These are phyloP conservation scores for Inga leiocalycina DNA, from an alignment of 306 rosid species.

Conservation along the genomic window DNA sequence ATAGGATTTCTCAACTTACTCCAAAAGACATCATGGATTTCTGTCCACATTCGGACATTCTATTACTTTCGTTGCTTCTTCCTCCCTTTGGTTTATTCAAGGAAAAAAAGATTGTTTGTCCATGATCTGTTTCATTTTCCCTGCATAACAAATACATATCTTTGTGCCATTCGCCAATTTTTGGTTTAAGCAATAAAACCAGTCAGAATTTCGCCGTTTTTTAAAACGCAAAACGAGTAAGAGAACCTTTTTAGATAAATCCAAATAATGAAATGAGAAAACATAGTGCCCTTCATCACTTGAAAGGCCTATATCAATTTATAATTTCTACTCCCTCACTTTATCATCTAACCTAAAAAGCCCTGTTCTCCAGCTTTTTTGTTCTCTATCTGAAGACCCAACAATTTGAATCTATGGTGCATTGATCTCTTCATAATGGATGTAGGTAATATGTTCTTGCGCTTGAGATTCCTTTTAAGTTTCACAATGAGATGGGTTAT, in stretches of 20 bases:
- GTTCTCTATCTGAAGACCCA: neutral
- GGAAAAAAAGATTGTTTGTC: neutral
- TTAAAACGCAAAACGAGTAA: neutral
- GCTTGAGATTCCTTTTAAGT: neutral
- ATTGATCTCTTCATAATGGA: neutral
- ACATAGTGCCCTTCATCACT: neutral
- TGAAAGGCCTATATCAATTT: neutral
- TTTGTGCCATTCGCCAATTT: neutral
- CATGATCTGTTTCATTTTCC: neutral
- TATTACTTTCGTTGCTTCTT: neutral
- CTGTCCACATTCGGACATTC: neutral
- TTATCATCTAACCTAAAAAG: neutral
- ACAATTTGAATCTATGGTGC: neutral
- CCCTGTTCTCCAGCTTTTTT: neutral
- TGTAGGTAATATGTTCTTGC: neutral
- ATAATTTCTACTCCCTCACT: neutral
- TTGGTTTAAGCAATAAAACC: neutral
- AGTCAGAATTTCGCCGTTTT: neutral
- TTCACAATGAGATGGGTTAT: neutral
- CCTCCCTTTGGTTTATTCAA: neutral
- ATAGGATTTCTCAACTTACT: neutral
- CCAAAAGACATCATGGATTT: neutral
- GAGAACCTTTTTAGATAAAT: neutral
- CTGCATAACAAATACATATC: neutral
- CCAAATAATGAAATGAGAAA: neutral